Evolutionary conservation across 148 eudicot species (phyloP), one percentile per base, ranked within the genome.

Genomic region (Tetragonia tetragonoides): DNA sequence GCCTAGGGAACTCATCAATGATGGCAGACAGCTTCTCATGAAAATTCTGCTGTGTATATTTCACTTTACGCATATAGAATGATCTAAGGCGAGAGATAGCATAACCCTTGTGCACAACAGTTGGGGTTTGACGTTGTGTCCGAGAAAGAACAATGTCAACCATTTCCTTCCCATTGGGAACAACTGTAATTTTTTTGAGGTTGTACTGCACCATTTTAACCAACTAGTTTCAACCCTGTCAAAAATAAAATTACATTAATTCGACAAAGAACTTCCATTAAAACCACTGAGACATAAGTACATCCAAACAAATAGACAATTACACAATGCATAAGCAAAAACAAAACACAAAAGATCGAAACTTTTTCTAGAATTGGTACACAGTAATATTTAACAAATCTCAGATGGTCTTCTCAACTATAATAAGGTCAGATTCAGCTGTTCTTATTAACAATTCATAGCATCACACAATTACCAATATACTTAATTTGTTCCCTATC

Each of bases 21-120:
- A 94, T 94, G 64, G 95, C 92, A 63, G 98, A 90, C 12, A 94
- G 87, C 84, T 94, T 92, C 75, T 94, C 98, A 54, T 92, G 88
- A 77, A 87, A 94, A 68, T 92, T 94, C 73, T 83, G 86, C 77
- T 92, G 93, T 0, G 98, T 92, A 71, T 88, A 94, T 70, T 92
- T 92, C 80, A 94, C 97, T 77, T 94, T 94, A 37, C 98, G 90
- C 98, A 94, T 94, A 76, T 94, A 94, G 81, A 94, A 94, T 78
- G 88, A 90, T 28, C 97, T 85, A 42, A 94, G 91, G 4, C 98
- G 92, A 39, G 90, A 70, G 49, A 94, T 90, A 23, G 97, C 97
- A 87, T 94, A 92, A 16, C 97, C 98, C 84, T 94, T 92, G 87
- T 94, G 98, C 37, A 94, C 98, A 46, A 89, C 93, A 3, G 95